Conservation (phyloP, 768 basidiomycete species). For the Tricholoma terreum region DNA sequence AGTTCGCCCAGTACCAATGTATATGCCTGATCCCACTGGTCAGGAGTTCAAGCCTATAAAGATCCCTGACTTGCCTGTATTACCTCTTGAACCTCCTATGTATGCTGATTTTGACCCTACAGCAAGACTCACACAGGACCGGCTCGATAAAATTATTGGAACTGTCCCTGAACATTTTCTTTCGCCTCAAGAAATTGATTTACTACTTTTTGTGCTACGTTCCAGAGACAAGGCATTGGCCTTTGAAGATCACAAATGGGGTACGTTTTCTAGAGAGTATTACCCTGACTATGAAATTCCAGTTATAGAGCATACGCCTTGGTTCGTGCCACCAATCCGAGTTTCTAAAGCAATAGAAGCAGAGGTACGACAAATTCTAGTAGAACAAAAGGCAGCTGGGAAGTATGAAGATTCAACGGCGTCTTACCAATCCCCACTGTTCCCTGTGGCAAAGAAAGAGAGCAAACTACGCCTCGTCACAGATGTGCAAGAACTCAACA, state of each 20-base stretch:
- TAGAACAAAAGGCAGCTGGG: constrained; percentile 13
- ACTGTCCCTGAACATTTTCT: constrained; percentile 5
- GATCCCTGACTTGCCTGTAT: constrained; percentile 1
- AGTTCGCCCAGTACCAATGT: constrained; percentile 21
- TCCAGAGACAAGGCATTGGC: constrained; percentile 15
- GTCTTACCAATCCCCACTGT: constrained; percentile 21
- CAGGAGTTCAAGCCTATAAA: constrained; percentile 5
- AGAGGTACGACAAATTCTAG: constrained; percentile 19
- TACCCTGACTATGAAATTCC: constrained; percentile 32
- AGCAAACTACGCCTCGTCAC: constrained; percentile 26
- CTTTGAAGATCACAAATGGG: constrained; percentile 23
- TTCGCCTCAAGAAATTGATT: constrained; percentile 11
- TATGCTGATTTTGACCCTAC: constrained; percentile 8
- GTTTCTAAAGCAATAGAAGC: constrained; percentile 23
- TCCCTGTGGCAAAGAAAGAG: constrained; percentile 27
- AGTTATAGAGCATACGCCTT: constrained; percentile 30
- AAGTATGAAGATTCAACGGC: constrained; percentile 21
- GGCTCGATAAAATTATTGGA: constrained; percentile 11
- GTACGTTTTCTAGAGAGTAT: constrained; percentile 27
- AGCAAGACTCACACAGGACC: constrained; percentile 7
- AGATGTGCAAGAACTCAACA: constrained; percentile 32
- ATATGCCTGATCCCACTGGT: constrained; percentile 20
- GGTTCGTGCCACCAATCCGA: constrained; percentile 22
- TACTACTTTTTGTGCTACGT: constrained; percentile 15
- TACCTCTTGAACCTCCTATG: constrained; percentile 5